Percentiles rank a stretch among this genome's conserved stretches.
Conservation (phyloP, 495 filamentous ascomycete genomes). For the Penicillium subrubescens region DNA sequence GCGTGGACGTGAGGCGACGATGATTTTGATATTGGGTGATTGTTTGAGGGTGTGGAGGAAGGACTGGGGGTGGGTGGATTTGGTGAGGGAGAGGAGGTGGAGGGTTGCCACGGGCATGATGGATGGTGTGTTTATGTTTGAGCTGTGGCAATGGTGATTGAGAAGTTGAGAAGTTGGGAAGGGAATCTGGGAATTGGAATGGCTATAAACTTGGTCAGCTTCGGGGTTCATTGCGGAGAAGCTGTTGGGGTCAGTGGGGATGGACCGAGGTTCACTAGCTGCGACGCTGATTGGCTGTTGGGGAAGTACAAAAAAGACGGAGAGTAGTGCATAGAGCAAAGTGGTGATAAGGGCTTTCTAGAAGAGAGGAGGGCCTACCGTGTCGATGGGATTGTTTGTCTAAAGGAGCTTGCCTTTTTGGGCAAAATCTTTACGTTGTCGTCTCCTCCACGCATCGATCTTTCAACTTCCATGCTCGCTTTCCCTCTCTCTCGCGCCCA, state of each 20-base stretch:
- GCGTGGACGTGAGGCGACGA: conserved; percentile 44
- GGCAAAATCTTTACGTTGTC: not conserved
- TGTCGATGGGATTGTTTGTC: not conserved
- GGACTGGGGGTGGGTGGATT: conserved; percentile 21
- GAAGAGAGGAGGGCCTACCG: not conserved
- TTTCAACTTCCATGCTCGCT: not conserved
- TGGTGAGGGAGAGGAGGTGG: conserved; percentile 43
- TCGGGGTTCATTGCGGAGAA: conserved; percentile 19
- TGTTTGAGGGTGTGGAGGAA: conserved; percentile 31
- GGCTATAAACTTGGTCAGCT: conserved; percentile 4
- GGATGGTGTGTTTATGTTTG: not conserved
- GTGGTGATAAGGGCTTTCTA: not conserved
- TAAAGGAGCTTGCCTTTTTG: not conserved
- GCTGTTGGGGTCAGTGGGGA: not conserved
- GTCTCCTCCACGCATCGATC: not conserved
- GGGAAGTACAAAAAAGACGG: not conserved
- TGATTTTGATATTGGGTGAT: conserved; percentile 40
- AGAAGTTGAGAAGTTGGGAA: not conserved
- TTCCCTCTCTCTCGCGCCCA: not conserved
- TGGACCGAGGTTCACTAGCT: conserved; percentile 12
- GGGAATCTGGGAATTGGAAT: not conserved
- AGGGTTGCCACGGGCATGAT: conserved; percentile 52
- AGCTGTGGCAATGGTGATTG: not conserved
- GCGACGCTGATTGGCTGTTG: not conserved
- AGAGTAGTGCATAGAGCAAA: not conserved